Evolutionary conservation across 257 asterid species (phyloP).

Genomic region (Buddleja alternifolia): DNA sequence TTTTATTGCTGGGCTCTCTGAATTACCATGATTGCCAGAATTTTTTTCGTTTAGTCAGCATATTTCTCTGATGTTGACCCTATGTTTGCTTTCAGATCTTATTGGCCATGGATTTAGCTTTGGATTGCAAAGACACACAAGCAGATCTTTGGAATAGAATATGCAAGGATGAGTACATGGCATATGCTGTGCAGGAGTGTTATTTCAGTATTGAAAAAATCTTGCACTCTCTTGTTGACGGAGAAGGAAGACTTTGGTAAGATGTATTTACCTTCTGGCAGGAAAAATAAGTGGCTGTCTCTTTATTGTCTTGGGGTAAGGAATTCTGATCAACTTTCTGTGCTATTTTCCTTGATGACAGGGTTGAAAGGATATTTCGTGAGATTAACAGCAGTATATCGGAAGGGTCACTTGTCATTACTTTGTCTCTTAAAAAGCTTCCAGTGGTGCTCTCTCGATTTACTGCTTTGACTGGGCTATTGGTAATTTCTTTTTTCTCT

Average conservation of each 20-base stretch:
- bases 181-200: slow-evolving; percentile 97
- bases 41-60: neutral
- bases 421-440: slow-evolving; percentile 75
- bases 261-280: slow-evolving; percentile 20
- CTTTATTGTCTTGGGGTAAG: slow-evolving; percentile 2
- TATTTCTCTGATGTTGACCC: slow-evolving; percentile 22
- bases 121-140: slow-evolving; percentile 96
- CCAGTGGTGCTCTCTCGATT: slow-evolving; percentile 81
- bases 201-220: slow-evolving; percentile 85
- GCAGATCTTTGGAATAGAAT: slow-evolving; percentile 90
- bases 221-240: slow-evolving; percentile 86
- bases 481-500: slow-evolving; percentile 54
- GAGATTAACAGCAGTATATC: slow-evolving; percentile 84
- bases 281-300: neutral
- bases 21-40: slow-evolving; percentile 17
- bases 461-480: slow-evolving; percentile 93
- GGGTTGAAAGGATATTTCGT: slow-evolving; percentile 96
- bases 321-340: slow-evolving; percentile 22
- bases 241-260: slow-evolving; percentile 95
- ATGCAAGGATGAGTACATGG: slow-evolving; percentile 94
- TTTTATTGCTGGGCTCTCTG: slow-evolving; percentile 24
- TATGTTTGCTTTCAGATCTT: slow-evolving; percentile 58
- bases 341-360: slow-evolving; percentile 36
- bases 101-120: slow-evolving; percentile 92
- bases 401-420: slow-evolving; percentile 82